These are phyloP conservation scores for Phalaenopsis equestris DNA, from an alignment of 106 monocot species.

Conservation along the genomic window DNA sequence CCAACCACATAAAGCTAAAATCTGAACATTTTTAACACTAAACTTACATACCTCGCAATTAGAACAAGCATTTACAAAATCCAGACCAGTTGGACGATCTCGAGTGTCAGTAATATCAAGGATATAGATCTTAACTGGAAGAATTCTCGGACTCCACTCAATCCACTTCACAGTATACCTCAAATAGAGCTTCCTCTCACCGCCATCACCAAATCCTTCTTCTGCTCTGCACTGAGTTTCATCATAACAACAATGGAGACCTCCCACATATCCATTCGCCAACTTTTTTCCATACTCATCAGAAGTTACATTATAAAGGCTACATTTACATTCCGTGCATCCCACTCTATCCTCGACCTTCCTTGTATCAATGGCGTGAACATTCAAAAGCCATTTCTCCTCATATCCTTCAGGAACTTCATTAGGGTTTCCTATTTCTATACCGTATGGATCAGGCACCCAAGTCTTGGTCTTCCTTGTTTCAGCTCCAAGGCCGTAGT, in stretches of 20 bases:
- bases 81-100: neutral
- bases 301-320: conserved; percentile 57
- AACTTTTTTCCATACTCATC: conserved; percentile 30
- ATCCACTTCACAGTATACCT: conserved; percentile 72
- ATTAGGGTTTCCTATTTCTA: conserved; percentile 54
- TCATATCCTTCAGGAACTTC: conserved; percentile 51
- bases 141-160: conserved; percentile 42
- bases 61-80: neutral
- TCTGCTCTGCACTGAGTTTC: conserved; percentile 37
- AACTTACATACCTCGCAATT: conserved; percentile 43
- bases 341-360: conserved; percentile 52
- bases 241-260: conserved; percentile 72
- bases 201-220: conserved; percentile 23
- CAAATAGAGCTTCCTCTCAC: conserved; percentile 38
- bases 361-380: conserved; percentile 82
- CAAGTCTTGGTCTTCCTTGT: conserved; percentile 57
- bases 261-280: conserved; percentile 47
- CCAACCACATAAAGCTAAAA: neutral
- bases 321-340: conserved; percentile 75
- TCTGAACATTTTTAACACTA: neutral
- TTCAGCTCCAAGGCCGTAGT: conserved; percentile 81
- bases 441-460: conserved; percentile 73
- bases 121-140: conserved; percentile 80
- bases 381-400: conserved; percentile 71
- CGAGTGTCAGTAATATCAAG: conserved; percentile 55